Conservation (phyloP, 2,329 filamentous ascomycete species). For the Pseudopithomyces chartarum region DNA sequence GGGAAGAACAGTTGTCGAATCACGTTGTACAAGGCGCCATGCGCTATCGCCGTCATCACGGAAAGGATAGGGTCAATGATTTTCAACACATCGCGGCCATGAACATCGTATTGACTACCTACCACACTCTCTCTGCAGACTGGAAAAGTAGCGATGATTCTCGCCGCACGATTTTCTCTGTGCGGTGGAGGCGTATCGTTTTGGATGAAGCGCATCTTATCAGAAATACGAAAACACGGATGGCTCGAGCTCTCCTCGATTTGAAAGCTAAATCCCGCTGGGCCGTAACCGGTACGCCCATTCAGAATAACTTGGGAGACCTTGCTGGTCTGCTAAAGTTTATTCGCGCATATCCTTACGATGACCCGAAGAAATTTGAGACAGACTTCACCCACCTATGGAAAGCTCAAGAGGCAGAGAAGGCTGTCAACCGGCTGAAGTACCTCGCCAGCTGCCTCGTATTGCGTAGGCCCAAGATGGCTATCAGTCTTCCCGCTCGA, state of each 20-base stretch:
- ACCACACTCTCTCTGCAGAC: constrained; percentile 20
- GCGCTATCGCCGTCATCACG: constrained; percentile 16
- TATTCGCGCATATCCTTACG: constrained; percentile 50
- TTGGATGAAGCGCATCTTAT: constrained; percentile 59
- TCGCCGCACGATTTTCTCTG: constrained; percentile 24
- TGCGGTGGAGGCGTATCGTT: constrained; percentile 48
- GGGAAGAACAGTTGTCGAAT: constrained; percentile 14
- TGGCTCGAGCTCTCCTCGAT: constrained; percentile 21
- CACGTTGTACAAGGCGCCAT: constrained; percentile 11
- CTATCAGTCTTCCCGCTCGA: constrained; percentile 47
- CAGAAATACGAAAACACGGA: constrained; percentile 41
- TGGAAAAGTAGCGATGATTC: constrained; percentile 5
- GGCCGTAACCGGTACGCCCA: constrained; percentile 57
- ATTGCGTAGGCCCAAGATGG: constrained; percentile 47
- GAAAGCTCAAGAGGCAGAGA: constrained; percentile 45
- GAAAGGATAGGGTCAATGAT: constrained; percentile 5
- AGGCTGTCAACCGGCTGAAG: constrained; percentile 49
- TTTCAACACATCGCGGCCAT: neutral
- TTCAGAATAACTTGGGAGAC: constrained; percentile 55
- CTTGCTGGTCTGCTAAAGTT: constrained; percentile 52
- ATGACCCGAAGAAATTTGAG: constrained; percentile 47
- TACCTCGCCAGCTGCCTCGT: constrained; percentile 46
- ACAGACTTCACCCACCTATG: constrained; percentile 45
- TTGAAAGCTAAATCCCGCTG: constrained; percentile 48
- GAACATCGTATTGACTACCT: constrained; percentile 22